These are phyloP conservation scores for Claviceps digitariae DNA, from an alignment of 2,329 filamentous ascomycete species.

Conservation along the genomic window DNA sequence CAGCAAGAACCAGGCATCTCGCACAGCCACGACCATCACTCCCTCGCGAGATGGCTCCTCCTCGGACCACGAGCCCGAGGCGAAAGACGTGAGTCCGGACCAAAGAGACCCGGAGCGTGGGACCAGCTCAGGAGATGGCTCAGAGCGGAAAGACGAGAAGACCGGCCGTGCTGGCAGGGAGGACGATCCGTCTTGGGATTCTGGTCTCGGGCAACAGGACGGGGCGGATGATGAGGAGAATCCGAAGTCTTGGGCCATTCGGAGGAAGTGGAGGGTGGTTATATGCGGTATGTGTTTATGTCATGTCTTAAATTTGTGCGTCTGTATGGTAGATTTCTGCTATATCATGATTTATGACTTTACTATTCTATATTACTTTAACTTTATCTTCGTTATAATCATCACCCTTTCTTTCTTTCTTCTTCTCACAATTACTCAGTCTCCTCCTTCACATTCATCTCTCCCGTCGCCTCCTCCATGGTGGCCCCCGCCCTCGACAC, in stretches of 20 bases:
- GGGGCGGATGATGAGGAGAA: not conserved
- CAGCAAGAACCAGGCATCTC: not conserved
- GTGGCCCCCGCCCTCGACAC: constrained; percentile 32
- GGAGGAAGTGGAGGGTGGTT: not conserved
- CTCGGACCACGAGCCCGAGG: not conserved
- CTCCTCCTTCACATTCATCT: constrained; percentile 47
- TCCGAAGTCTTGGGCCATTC: not conserved
- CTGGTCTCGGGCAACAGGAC: not conserved
- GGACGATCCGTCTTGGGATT: not conserved
- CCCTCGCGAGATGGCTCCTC: not conserved
- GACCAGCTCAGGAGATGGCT: not conserved
- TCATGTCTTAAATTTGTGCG: not conserved
- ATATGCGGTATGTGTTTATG: not conserved
- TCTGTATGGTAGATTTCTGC: no score
- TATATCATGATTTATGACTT: no score
- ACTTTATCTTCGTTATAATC: no score
- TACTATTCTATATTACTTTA: no score
- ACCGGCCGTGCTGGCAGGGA: not conserved
- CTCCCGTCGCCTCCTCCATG: constrained; percentile 38
- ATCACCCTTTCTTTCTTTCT: not conserved
- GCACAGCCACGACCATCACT: no score
- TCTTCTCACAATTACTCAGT: constrained; percentile 6
- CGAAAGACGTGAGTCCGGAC: not conserved
- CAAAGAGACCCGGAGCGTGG: not conserved
- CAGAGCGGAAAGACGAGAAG: not conserved